Conservation (phyloP, 2,329 filamentous ascomycete genomes). For the Aspergillus sojae region DNA sequence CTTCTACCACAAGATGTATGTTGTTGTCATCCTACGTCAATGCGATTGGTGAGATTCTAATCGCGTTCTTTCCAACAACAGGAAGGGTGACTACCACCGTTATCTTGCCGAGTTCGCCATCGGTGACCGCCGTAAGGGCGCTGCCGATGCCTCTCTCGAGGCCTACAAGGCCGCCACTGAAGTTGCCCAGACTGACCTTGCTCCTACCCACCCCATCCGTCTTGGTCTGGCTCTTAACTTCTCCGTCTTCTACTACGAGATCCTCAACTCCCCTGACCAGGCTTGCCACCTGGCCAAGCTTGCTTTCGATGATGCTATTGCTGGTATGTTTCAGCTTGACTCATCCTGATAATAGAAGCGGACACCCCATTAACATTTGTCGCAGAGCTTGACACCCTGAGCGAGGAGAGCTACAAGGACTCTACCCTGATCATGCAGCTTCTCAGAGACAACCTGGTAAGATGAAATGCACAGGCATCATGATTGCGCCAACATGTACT, state of each 20-base stretch:
- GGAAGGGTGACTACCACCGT: slow-evolving; percentile 99
- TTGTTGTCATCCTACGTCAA: slow-evolving; percentile 31
- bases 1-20: slow-evolving; percentile 99
- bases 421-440: slow-evolving; percentile 99
- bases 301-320: slow-evolving; percentile 95
- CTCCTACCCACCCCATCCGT: slow-evolving; percentile 90
- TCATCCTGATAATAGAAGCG: background rate
- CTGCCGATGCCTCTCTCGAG: slow-evolving; percentile 91
- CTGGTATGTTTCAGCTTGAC: slow-evolving; percentile 55
- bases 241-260: slow-evolving; percentile 99
- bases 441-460: slow-evolving; percentile 91
- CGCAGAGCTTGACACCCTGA: slow-evolving; percentile 89
- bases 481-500: slow-evolving; percentile 20
- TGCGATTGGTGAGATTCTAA: slow-evolving; percentile 17
- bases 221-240: slow-evolving; percentile 92
- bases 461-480: slow-evolving; percentile 34
- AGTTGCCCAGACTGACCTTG: slow-evolving; percentile 84
- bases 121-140: slow-evolving; percentile 92
- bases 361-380: slow-evolving; percentile 26
- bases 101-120: slow-evolving; percentile 97
- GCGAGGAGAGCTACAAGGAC: slow-evolving; percentile 99
- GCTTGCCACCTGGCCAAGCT: slow-evolving; percentile 97
- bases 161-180: slow-evolving; percentile 95
- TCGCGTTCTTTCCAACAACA: slow-evolving; percentile 44
- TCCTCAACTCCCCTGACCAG: slow-evolving; percentile 96